phyloP scores from a whole-genome alignment of 78 protist species.

The Bodo saltans region DNA sequence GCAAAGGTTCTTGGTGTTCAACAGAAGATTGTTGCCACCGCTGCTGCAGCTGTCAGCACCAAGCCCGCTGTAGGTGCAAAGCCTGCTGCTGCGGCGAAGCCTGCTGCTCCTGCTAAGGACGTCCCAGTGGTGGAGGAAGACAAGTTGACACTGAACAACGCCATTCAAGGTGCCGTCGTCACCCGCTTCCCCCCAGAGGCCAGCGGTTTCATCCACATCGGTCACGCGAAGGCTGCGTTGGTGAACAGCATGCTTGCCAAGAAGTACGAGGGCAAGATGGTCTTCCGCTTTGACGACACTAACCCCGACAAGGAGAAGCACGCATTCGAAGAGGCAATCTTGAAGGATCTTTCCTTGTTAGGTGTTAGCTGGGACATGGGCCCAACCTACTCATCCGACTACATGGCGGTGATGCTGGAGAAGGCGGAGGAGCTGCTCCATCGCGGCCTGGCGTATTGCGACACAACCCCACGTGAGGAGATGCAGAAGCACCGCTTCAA shows the following conservation, averaged over 20 bases:
- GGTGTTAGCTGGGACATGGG: constrained; percentile 8
- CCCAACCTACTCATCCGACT: constrained; percentile 85
- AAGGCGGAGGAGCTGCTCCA: constrained; percentile 51
- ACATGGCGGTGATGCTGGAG: constrained; percentile 60
- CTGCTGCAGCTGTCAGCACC: background rate
- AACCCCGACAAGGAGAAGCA: constrained; percentile 91
- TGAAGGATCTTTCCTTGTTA: constrained; percentile 29
- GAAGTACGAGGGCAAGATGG: constrained; percentile 74
- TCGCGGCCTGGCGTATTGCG: constrained; percentile 73
- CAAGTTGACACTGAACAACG: background rate
- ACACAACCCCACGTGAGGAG: constrained; percentile 64
- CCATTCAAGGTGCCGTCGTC: constrained; percentile 81
- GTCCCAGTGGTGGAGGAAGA: background rate
- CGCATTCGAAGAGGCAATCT: constrained; percentile 57
- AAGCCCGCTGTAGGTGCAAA: background rate
- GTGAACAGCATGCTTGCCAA: constrained; percentile 77
- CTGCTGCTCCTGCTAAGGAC: background rate
- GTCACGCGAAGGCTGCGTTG: constrained; percentile 97
- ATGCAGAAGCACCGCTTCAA: constrained; percentile 53
- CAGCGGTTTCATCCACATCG: constrained; percentile 95
- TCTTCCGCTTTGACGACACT: constrained; percentile 97
- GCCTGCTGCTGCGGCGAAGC: background rate
- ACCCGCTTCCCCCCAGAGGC: constrained; percentile 99
- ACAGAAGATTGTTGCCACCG: background rate
- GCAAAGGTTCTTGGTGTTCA: background rate